Conservation (phyloP, 2,329 filamentous ascomycete genomes). For the Phialophora tarda region DNA sequence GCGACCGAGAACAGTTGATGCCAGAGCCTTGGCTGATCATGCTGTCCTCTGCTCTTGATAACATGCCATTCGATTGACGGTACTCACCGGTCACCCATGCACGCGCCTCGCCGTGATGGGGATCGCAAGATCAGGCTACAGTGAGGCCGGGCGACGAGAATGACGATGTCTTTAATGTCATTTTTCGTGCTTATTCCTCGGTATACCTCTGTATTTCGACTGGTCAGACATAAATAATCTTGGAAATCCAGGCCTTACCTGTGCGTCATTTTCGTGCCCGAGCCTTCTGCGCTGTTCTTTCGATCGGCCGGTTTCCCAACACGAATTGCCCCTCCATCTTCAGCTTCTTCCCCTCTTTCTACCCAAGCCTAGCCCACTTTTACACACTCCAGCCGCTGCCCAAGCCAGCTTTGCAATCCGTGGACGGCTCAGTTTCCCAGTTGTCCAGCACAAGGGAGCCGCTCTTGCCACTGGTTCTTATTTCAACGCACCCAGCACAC, state of each 20-base stretch:
- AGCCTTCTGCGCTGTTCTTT: background rate
- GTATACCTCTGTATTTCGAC: background rate
- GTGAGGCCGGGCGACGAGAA: background rate
- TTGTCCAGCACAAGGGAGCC: conserved; percentile 5
- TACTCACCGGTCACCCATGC: background rate
- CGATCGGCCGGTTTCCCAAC: background rate
- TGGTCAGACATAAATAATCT: background rate
- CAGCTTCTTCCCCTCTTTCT: background rate
- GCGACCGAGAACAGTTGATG: background rate
- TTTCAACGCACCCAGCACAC: background rate
- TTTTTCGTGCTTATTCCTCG: background rate
- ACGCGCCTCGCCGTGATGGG: background rate
- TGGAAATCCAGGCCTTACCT: background rate
- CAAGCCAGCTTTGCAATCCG: conserved; percentile 15
- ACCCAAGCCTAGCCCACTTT: background rate
- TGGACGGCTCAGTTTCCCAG: conserved; percentile 1
- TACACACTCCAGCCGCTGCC: background rate
- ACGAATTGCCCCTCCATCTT: conserved; percentile 3
- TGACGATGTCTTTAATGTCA: background rate
- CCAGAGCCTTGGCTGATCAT: background rate
- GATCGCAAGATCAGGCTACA: background rate
- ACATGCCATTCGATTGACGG: background rate
- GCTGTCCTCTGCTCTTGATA: background rate
- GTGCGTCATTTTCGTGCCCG: background rate
- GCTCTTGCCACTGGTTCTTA: conserved; percentile 9